Evolutionary conservation across 2,329 filamentous ascomycete genomes (phyloP), one percentile per base, ranked within the genome.

Genomic region (Fusarium hostae): DNA sequence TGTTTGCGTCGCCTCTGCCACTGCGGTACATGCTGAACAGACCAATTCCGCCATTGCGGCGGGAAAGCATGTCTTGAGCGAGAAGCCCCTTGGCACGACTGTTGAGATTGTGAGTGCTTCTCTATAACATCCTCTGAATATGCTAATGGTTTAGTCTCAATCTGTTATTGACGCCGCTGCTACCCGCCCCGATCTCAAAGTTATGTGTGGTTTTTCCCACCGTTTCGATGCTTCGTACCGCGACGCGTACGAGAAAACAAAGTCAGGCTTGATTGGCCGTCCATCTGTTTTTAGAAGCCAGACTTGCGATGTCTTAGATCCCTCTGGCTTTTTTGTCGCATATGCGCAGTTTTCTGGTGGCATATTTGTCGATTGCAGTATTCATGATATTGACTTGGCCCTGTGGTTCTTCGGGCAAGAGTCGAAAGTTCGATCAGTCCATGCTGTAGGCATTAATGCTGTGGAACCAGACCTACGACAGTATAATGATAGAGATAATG

Each of bases 281-380:
- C 87, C 89, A 4, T 85, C 86, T 12, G 83, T 92, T 45, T 83
- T 92, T 73, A 88, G 89, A 71, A 88, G 85, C 48, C 90, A 92
- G 79, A 92, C 90, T 1, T 91, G 89, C 79, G 90, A 92, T 80
- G 90, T 89, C 77, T 85, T 88, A 62, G 89, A 91, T 65, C 87
- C 89, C 0, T 85, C 84, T 0, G 90, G 90, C 48, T 92, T 91
- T 83, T 92, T 91, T 78, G 89, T 92, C 51, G 84, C 86, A 26
- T 92, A 92, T 78, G 88, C 90, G 9, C 82, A 89, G 67, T 89
- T 87, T 80, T 87, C 84, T 4, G 90, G 90, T 47, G 90, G 90
- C n/a, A 91, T 92, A 76, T 92, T 92, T 72, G 90, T 92, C 54
- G 90, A 92, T 81, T 90, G 88, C 81, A 88, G 87, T 54, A 88